Evolutionary conservation across 2,329 filamentous ascomycete species (phyloP), one percentile per base, ranked within the genome.

Genomic region (Rhynchosporium graminicola): DNA sequence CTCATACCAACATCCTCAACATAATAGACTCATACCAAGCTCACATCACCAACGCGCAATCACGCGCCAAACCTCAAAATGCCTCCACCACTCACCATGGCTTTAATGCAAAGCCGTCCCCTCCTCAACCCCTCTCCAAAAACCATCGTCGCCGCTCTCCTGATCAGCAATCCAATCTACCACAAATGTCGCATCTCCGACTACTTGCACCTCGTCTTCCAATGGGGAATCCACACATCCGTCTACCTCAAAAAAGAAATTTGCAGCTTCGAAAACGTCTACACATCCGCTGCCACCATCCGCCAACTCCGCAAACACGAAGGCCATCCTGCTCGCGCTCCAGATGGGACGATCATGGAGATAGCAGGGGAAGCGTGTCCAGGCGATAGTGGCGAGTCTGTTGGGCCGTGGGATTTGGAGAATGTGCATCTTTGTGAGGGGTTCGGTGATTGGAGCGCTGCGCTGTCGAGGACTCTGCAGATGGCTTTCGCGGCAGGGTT

Each of bases 151-250:
- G n/a, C 43, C 8, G 12, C 56, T 10, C 45, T 58, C 43, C 38
- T 58, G 33, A 36, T 52, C 36, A 42, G 46, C 33, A 59, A 43
- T 36, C 46, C 57, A 0, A 36, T 59, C 36, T 59, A 42, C 28
- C 57, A 52, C 47, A 59, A 42, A 45, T 59, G 57, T 31, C 57
- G 57, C 5, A 45, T 59, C 46, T 52, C 47, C 4, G 57, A 52
- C 38, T 26, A 59, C 28, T 36, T 59, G 12, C 28, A 43, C 46
- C 57, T 59, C 36, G 47, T 45, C 47, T 52, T 59, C 13, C 47
- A 51, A 43, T 59, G 57, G 57, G 57, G 57, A 1, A 40, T 59
- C 26, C 57, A 59, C 57, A 43, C 28, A 2, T 36, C 31, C 10
- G 29, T 40, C n/a, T 29, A 40, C 45, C 15, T 33, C 12, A 46